A percentile compares a stretch with the other conserved stretches of the same genome.
Evolutionary conservation across 1,284 basidiomycete genomes (phyloP).

Genomic region (Cutaneotrichosporon daszewskae): DNA sequence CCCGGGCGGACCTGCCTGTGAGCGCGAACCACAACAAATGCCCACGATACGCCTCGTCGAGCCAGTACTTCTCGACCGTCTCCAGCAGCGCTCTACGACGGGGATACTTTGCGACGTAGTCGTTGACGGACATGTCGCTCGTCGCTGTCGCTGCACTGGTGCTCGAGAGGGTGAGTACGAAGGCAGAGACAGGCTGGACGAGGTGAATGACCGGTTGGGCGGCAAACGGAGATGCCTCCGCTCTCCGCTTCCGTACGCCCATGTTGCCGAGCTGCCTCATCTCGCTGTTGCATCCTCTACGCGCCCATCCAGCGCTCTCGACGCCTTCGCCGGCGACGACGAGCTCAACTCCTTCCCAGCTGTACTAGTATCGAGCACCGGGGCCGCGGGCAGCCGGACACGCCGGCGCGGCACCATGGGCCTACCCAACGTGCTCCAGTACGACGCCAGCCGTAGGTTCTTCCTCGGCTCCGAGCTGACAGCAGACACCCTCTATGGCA

Average conservation of each 20-base stretch:
- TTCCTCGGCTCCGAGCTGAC: background rate
- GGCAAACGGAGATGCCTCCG: no score
- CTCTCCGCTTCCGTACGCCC: no score
- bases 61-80: conserved; percentile 42
- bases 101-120: conserved; percentile 43
- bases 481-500: conserved; percentile 44
- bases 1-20: conserved; percentile 35
- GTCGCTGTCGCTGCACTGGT: background rate
- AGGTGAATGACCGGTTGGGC: no score
- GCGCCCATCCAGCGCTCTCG: no score
- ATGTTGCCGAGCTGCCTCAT: no score
- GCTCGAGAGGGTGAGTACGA: no score
- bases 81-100: conserved; percentile 31
- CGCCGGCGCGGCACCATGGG: conserved; percentile 27
- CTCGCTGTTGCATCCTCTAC: no score
- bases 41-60: conserved; percentile 43
- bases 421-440: conserved; percentile 21
- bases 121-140: conserved; percentile 33
- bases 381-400: conserved; percentile 3
- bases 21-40: conserved; percentile 16
- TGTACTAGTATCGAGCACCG: no score
- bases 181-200: no score
- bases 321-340: background rate
- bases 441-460: conserved; percentile 25
- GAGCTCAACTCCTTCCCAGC: background rate